Percentiles rank a stretch among this genome's conserved stretches.
Evolutionary conservation across 345 rosid genomes (phyloP).

Genomic region (Psidium guajava): DNA sequence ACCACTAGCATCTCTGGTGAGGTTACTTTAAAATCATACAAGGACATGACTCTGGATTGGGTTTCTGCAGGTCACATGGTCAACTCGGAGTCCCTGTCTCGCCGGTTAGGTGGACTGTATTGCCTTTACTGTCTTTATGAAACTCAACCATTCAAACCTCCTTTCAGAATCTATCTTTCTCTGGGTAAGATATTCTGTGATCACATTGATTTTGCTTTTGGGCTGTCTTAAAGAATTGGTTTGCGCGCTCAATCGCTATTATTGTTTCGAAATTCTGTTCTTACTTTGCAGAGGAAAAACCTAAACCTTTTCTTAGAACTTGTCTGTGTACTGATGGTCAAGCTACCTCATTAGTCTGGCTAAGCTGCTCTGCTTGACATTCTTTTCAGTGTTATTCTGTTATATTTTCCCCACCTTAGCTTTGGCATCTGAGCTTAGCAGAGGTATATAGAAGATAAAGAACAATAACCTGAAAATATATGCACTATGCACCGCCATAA

Average conservation of each 20-base stretch:
- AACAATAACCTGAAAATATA: background rate
- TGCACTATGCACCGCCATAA: background rate
- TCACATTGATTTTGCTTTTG: background rate
- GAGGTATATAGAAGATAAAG: background rate
- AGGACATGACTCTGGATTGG: background rate
- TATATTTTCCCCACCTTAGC: background rate
- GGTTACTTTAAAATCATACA: background rate
- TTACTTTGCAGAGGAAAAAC: background rate
- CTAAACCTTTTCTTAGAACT: background rate
- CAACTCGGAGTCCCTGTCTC: slow-evolving; percentile 36
- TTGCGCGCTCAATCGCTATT: background rate
- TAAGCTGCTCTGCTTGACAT: background rate
- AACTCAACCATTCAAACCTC: slow-evolving; percentile 77
- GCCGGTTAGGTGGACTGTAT: slow-evolving; percentile 73
- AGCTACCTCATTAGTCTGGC: background rate
- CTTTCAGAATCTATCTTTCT: slow-evolving; percentile 60
- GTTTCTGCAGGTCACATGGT: slow-evolving; percentile 50
- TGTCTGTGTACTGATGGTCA: background rate
- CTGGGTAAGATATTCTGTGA: slow-evolving; percentile 25
- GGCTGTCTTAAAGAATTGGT: background rate
- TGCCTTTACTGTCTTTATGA: slow-evolving; percentile 88
- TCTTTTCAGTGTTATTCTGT: background rate
- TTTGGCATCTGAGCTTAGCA: background rate
- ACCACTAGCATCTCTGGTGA: background rate
- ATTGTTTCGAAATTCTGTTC: background rate